phyloP scores from a whole-genome alignment of 768 basidiomycete species.

The Boletus barrowsii region DNA sequence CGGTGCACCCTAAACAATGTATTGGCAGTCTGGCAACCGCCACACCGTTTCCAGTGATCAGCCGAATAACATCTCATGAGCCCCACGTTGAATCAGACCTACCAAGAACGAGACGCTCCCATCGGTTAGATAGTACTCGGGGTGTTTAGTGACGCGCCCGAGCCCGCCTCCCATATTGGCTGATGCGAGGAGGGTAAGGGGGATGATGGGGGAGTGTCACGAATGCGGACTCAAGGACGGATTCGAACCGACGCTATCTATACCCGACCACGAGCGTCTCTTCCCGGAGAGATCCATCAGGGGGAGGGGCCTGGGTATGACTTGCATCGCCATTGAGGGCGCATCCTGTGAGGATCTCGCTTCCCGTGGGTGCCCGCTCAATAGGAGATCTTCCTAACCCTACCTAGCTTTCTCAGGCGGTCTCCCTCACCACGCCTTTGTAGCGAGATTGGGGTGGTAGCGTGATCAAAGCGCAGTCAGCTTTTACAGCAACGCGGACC shows the following conservation, averaged over 20 bases:
- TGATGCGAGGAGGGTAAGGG: not conserved
- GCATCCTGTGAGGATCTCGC: conserved; percentile 11
- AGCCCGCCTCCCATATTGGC: conserved; percentile 16
- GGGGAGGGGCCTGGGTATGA: not conserved
- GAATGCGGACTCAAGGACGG: not conserved
- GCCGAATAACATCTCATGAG: not conserved
- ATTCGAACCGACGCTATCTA: conserved; percentile 17
- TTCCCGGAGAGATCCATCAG: conserved; percentile 19
- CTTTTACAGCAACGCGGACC: conserved; percentile 20
- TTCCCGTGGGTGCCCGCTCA: conserved; percentile 1
- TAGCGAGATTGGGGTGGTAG: not conserved
- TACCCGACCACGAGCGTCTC: conserved; percentile 10
- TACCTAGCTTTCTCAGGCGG: not conserved
- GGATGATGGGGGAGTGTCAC: not conserved
- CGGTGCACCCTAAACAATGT: conserved; percentile 51
- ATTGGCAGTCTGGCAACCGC: conserved; percentile 44
- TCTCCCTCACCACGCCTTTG: not conserved
- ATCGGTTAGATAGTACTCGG: conserved; percentile 10
- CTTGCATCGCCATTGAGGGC: not conserved
- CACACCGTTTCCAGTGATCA: not conserved
- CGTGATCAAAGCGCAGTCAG: conserved; percentile 8
- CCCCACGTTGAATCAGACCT: not conserved
- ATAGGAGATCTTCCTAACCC: not conserved
- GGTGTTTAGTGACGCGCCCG: conserved; percentile 1
- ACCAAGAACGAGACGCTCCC: conserved; percentile 17